phyloP scores from a whole-genome alignment of 1,139 yeast species.

The Hyphopichia pseudoburtonii region DNA sequence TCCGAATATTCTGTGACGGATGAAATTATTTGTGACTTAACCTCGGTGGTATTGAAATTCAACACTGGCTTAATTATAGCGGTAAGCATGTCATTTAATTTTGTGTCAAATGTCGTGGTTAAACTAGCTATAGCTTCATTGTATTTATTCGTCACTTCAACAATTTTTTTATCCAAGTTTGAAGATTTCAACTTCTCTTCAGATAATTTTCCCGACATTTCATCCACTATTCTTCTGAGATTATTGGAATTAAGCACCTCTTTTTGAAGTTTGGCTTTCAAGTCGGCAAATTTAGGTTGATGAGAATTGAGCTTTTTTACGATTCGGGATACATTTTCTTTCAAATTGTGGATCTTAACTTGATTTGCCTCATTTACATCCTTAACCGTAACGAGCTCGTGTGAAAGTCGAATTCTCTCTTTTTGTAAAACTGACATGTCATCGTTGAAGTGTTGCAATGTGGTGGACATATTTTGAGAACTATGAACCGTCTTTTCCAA shows the following conservation, averaged over 20 bases:
- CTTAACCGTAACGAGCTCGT: neutral
- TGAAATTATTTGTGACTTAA: too few species aligned
- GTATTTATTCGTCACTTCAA: neutral
- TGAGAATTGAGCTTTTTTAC: neutral
- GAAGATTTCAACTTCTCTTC: conserved; percentile 1
- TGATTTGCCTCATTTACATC: neutral
- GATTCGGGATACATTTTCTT: neutral
- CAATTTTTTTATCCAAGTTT: neutral
- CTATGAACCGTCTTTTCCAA: neutral
- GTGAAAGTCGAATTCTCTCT: neutral
- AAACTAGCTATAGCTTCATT: neutral
- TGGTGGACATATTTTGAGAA: neutral
- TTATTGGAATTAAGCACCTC: neutral
- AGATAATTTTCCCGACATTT: conserved; percentile 1
- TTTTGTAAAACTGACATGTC: neutral
- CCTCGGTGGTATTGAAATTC: too few species aligned
- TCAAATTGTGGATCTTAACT: neutral
- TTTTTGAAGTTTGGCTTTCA: neutral
- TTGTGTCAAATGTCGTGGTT: neutral
- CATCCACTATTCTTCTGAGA: neutral
- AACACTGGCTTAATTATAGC: neutral
- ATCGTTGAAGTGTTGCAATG: too few species aligned
- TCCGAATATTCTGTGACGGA: too few species aligned
- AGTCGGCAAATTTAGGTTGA: neutral
- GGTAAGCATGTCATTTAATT: too few species aligned